These are phyloP conservation scores for Leccinum angustisporum DNA, from an alignment of 1,284 basidiomycete genomes.

Conservation along the genomic window DNA sequence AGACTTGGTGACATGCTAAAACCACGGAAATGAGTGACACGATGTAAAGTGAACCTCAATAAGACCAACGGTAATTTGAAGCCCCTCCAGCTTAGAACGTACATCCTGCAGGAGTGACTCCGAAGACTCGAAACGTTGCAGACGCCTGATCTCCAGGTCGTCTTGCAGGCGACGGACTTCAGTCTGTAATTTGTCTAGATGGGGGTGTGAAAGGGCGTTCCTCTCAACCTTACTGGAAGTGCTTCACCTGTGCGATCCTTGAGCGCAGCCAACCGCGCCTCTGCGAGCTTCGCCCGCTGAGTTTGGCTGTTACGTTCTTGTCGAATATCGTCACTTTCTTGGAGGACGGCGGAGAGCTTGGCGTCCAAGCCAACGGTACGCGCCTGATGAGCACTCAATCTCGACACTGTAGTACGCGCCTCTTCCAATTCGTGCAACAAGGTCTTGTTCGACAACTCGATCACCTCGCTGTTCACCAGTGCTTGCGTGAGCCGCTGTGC, in stretches of 20 bases:
- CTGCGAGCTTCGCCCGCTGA: slow-evolving; percentile 69
- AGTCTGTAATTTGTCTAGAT: slow-evolving; percentile 67
- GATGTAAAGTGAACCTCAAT: background rate
- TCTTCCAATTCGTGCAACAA: slow-evolving; percentile 78
- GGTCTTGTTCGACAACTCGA: slow-evolving; percentile 76
- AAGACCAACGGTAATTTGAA: slow-evolving; percentile 57
- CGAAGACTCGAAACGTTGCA: slow-evolving; percentile 70
- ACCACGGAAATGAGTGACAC: slow-evolving; percentile 14
- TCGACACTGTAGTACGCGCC: slow-evolving; percentile 66
- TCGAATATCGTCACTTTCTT: slow-evolving; percentile 82
- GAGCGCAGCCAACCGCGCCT: slow-evolving; percentile 60
- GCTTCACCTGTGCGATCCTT: slow-evolving; percentile 62
- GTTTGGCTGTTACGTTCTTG: slow-evolving; percentile 80
- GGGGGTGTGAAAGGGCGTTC: slow-evolving; percentile 5
- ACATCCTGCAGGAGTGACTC: slow-evolving; percentile 74
- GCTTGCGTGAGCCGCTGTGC: slow-evolving; percentile 76
- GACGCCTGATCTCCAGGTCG: slow-evolving; percentile 63
- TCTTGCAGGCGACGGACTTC: slow-evolving; percentile 67
- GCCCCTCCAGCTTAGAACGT: slow-evolving; percentile 59
- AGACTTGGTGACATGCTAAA: slow-evolving; percentile 45
- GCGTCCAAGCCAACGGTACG: slow-evolving; percentile 70
- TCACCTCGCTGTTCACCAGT: slow-evolving; percentile 78
- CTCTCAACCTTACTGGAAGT: slow-evolving; percentile 4
- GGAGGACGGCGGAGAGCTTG: slow-evolving; percentile 56
- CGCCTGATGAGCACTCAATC: slow-evolving; percentile 67